These are phyloP conservation scores for Fragaria iinumae DNA, from an alignment of 306 rosid species.

Conservation along the genomic window DNA sequence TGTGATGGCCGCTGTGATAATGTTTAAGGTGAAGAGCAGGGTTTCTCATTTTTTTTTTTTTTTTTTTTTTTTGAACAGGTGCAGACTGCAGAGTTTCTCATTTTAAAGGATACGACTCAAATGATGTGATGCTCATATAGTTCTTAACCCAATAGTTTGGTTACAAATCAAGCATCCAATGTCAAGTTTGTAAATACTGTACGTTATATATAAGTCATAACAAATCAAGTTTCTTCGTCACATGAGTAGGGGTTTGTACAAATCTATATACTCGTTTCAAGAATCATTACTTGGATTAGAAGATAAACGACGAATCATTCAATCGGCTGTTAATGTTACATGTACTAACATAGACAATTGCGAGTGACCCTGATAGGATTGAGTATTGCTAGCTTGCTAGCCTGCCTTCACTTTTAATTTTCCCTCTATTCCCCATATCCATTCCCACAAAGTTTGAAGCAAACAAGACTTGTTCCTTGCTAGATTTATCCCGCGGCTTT, in stretches of 20 bases:
- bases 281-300: background rate
- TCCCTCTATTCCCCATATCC: background rate
- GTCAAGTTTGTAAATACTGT: too few relatives aligned
- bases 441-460: background rate
- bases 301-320: too few relatives aligned
- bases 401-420: background rate
- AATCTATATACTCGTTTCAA: too few relatives aligned
- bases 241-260: too few relatives aligned
- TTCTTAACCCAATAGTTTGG: too few relatives aligned
- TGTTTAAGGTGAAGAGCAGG: conserved; percentile 10
- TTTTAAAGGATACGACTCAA: background rate
- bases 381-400: too few relatives aligned
- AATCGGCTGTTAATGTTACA: too few relatives aligned
- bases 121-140: background rate
- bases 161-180: too few relatives aligned
- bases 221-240: too few relatives aligned
- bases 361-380: background rate
- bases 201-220: too few relatives aligned
- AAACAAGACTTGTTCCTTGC: background rate
- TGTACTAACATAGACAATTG: background rate
- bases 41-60: background rate
- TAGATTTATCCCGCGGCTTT: too few relatives aligned
- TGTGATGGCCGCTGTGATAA: conserved; percentile 9
- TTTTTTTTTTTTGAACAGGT: too few relatives aligned
- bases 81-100: background rate